A percentile compares a stretch with the other conserved stretches of the same genome.
phyloP scores from a whole-genome alignment of 2,329 filamentous ascomycete species.

The Mycocentrospora acerina region DNA sequence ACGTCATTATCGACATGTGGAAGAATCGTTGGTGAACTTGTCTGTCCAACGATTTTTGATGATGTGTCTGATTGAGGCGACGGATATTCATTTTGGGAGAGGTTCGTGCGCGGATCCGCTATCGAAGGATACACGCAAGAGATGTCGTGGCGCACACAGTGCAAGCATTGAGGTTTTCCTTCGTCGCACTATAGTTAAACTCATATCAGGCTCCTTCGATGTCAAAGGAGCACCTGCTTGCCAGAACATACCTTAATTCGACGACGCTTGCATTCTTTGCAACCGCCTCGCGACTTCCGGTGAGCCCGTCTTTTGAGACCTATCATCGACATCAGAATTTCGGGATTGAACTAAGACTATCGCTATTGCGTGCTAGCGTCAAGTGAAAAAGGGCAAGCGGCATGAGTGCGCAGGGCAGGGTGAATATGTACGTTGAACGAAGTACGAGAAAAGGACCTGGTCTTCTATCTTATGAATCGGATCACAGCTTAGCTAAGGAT shows the following conservation, averaged over 20 bases:
- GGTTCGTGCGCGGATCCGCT: neutral
- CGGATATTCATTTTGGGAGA: neutral
- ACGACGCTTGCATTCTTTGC: conserved; percentile 20
- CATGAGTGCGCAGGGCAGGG: neutral
- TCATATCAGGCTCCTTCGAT: neutral
- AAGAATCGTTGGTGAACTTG: no score
- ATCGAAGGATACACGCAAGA: conserved; percentile 8
- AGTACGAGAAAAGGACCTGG: conserved; percentile 11
- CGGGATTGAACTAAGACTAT: neutral
- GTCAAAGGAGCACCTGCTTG: neutral
- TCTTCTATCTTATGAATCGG: no score
- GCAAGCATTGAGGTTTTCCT: conserved; percentile 12
- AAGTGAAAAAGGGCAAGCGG: neutral
- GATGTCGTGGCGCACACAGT: conserved; percentile 13
- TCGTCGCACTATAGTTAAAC: conserved; percentile 14
- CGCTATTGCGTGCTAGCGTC: neutral
- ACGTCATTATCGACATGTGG: neutral
- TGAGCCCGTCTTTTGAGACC: conserved; percentile 15
- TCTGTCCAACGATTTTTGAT: neutral
- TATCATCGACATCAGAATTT: neutral
- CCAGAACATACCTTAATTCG: conserved; percentile 25
- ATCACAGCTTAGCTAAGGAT: no score
- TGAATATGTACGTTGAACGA: conserved; percentile 9
- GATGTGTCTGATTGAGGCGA: conserved; percentile 4
- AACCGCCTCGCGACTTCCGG: conserved; percentile 19